phyloP scores from a whole-genome alignment of 306 rosid genomes.

The Vigna trinervia region DNA sequence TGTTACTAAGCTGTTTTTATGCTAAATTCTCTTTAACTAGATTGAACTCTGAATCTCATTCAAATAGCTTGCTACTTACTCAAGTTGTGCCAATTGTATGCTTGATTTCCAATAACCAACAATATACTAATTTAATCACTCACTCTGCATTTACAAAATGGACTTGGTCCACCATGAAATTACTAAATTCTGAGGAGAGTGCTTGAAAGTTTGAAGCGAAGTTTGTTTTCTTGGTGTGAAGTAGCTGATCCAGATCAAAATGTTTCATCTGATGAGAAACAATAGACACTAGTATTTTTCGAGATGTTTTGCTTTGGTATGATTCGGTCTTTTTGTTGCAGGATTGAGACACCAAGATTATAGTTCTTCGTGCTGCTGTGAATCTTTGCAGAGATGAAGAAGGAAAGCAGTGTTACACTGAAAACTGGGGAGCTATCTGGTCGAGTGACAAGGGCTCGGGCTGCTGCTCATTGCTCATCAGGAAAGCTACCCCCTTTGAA shows the following conservation, averaged over 20 bases:
- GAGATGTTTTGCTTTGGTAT: constrained; percentile 27
- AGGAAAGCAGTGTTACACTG: constrained; percentile 50
- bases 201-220: neutral
- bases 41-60: neutral
- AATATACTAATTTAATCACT: neutral
- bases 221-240: constrained; percentile 11
- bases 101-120: constrained; percentile 7
- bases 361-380: constrained; percentile 38
- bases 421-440: constrained; percentile 57
- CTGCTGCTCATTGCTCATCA: constrained; percentile 63
- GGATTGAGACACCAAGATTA: constrained; percentile 42
- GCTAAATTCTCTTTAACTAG: neutral
- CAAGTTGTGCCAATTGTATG: neutral
- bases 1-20: neutral
- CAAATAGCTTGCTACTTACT: neutral
- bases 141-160: neutral
- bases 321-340: constrained; percentile 49
- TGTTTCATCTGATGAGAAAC: neutral
- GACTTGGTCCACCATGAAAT: neutral
- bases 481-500: constrained; percentile 63
- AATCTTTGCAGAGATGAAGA: constrained; percentile 72
- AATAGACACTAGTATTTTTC: neutral
- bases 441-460: constrained; percentile 78
- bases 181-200: neutral
- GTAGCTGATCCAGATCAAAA: constrained; percentile 4